phyloP scores from a whole-genome alignment of 2,329 filamentous ascomycete genomes.

The Ceratocystis albifundus region DNA sequence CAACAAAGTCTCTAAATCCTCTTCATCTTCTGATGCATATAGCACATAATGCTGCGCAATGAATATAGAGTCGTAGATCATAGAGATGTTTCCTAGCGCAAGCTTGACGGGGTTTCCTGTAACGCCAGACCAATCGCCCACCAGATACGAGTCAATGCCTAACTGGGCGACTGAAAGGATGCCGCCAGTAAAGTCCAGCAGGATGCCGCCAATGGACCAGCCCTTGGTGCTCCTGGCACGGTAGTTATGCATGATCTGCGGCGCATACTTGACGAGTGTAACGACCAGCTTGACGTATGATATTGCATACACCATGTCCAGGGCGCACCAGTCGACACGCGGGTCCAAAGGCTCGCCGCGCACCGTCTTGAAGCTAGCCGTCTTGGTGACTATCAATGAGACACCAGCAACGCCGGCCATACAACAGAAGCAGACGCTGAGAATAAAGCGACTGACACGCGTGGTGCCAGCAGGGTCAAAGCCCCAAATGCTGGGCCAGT shows the following conservation, averaged over 20 bases:
- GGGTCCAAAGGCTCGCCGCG: slow-evolving; percentile 27
- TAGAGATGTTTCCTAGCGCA: slow-evolving; percentile 69
- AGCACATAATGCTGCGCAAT: slow-evolving; percentile 79
- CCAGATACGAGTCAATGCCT: slow-evolving; percentile 69
- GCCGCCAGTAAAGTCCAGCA: slow-evolving; percentile 74
- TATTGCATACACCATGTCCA: slow-evolving; percentile 55
- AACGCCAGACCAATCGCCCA: slow-evolving; percentile 80
- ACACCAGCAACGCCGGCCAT: slow-evolving; percentile 46
- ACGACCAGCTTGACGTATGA: slow-evolving; percentile 83
- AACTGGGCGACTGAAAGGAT: slow-evolving; percentile 72
- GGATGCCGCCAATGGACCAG: slow-evolving; percentile 75
- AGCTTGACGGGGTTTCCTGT: slow-evolving; percentile 90
- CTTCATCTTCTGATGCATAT: slow-evolving; percentile 37
- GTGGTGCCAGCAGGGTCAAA: slow-evolving; percentile 51
- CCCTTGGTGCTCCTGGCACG: slow-evolving; percentile 73
- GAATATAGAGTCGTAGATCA: slow-evolving; percentile 78
- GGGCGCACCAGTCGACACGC: slow-evolving; percentile 44
- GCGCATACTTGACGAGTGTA: slow-evolving; percentile 85
- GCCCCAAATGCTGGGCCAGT: slow-evolving; percentile 65
- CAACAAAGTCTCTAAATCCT: slow-evolving; percentile 28
- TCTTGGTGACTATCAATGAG: slow-evolving; percentile 37
- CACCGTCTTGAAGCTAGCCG: slow-evolving; percentile 26
- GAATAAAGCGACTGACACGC: slow-evolving; percentile 49
- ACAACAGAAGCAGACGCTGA: slow-evolving; percentile 59
- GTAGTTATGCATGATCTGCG: slow-evolving; percentile 74